Evolutionary conservation across 176 grass and related monocot species (phyloP).

Genomic region (Juncus inflexus): DNA sequence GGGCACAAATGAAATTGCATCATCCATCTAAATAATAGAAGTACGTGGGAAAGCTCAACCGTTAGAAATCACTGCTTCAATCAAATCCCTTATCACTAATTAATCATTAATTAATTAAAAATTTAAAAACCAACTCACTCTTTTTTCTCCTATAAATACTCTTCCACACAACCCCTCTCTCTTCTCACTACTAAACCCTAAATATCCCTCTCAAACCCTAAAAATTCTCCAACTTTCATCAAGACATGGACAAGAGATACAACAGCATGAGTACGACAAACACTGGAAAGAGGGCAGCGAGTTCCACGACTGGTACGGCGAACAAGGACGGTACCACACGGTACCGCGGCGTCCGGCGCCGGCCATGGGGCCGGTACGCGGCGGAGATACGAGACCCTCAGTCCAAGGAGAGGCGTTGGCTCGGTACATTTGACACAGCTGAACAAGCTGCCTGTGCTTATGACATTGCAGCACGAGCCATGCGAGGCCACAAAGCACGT

Average conservation of each 20-base stretch:
- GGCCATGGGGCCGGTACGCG: slow-evolving; percentile 92
- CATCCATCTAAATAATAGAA: background rate
- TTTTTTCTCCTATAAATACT: slow-evolving; percentile 29
- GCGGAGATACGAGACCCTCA: slow-evolving; percentile 89
- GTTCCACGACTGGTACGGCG: background rate
- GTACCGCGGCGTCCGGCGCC: slow-evolving; percentile 84
- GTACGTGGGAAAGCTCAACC: background rate
- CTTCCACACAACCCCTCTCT: background rate
- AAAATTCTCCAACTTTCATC: background rate
- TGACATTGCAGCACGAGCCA: slow-evolving; percentile 86
- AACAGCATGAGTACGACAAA: slow-evolving; percentile 29
- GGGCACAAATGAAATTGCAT: slow-evolving; percentile 1
- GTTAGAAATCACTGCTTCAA: slow-evolving; percentile 26
- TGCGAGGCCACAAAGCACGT: slow-evolving; percentile 86
- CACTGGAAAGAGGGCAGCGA: background rate
- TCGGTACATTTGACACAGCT: slow-evolving; percentile 95
- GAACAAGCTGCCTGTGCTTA: slow-evolving; percentile 96
- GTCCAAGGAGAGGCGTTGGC: slow-evolving; percentile 88
- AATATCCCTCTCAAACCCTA: background rate
- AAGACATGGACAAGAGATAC: slow-evolving; percentile 21
- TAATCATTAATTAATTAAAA: background rate
- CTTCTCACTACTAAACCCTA: background rate
- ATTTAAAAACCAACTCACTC: slow-evolving; percentile 11
- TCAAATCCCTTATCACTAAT: slow-evolving; percentile 15
- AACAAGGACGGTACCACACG: slow-evolving; percentile 25